Base-by-base conservation (phyloP, 352 stramenopile genomes). In the Globisporangium paroecandrum region DNA sequence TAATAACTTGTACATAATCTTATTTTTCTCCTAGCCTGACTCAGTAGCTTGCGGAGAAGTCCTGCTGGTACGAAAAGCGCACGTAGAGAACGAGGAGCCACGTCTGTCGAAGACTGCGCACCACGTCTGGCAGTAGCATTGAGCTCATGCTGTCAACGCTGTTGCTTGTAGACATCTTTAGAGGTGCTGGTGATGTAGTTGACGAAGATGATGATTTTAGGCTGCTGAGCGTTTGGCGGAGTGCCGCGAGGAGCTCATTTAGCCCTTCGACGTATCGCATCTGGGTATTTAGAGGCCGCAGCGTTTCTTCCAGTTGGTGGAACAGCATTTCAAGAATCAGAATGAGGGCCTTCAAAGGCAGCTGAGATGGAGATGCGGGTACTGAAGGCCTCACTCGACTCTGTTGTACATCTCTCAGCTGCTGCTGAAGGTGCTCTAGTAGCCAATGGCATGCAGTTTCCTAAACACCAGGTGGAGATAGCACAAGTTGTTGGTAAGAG, bases 31-130 rank as follows among this genome's bases (percentile, higher is more conserved):
- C 12, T 51, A 27, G 36, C 20, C 20, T n/a, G 24, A 53, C 18
- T 58, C 4, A 24, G 20, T 63, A 71, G 58, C 74, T 77, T n/a
- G 69, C 66, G 59, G 79, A 83, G 58, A 83, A 76, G 22, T 65
- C 69, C 46, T 59, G 68, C 62, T 81, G 72, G 22, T 75, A 78
- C 10, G 71, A 77, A 58, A 74, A 76, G 15, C 76, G 76, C 51
- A 71, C 70, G 54, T 71, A 75, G 46, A 72, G 55, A 13, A 81
- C 54, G 2, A 70, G 41, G 3, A 71, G 24, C 74, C 74, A 81
- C 27, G 62, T 58, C 34, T 51, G 34, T 5, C 70, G 15, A 22
- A 65, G 58, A 10, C 18, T n/a, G 3, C n/a, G 46, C 12, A 25
- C 13, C 15, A 29, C 5, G 3, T 18, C 41, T 69, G 4, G 22